phyloP scores from a whole-genome alignment of 2,329 filamentous ascomycete genomes.

The Canariomyces notabilis region DNA sequence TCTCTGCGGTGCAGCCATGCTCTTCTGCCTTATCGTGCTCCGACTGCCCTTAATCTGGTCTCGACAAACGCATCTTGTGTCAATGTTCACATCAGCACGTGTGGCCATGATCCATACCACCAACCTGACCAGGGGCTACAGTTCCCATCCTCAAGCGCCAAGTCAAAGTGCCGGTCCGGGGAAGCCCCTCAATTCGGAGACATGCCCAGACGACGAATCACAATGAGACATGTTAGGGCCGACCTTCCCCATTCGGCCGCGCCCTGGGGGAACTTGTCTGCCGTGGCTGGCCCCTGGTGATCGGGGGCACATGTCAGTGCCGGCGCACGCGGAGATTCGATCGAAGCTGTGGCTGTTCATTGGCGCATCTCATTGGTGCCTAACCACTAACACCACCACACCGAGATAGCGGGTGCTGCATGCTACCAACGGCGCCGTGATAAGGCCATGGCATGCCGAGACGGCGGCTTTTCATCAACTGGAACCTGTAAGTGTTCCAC shows the following conservation, averaged over 20 bases:
- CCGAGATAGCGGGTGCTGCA: background rate
- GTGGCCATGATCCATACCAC: too few relatives aligned
- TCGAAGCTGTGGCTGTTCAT: background rate
- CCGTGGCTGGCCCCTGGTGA: slow-evolving; percentile 8
- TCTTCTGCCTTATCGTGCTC: too few relatives aligned
- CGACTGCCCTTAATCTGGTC: too few relatives aligned
- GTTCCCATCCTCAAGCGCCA: background rate
- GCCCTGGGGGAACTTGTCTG: background rate
- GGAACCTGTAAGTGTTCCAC: too few relatives aligned
- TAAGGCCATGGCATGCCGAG: background rate
- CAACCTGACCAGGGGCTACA: background rate
- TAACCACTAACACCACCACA: background rate
- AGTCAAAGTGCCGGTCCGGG: too few relatives aligned
- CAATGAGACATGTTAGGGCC: background rate
- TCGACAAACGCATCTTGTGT: too few relatives aligned
- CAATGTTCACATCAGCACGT: too few relatives aligned
- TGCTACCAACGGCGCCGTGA: background rate
- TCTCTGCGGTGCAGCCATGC: background rate
- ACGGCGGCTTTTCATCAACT: background rate
- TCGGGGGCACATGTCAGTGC: slow-evolving; percentile 4
- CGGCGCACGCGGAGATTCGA: slow-evolving; percentile 1
- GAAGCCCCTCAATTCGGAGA: background rate
- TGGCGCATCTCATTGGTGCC: background rate
- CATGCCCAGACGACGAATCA: slow-evolving; percentile 3
- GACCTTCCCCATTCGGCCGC: slow-evolving; percentile 10